phyloP scores from a whole-genome alignment of 2,329 filamentous ascomycete species.

The Microdochium bolleyi region DNA sequence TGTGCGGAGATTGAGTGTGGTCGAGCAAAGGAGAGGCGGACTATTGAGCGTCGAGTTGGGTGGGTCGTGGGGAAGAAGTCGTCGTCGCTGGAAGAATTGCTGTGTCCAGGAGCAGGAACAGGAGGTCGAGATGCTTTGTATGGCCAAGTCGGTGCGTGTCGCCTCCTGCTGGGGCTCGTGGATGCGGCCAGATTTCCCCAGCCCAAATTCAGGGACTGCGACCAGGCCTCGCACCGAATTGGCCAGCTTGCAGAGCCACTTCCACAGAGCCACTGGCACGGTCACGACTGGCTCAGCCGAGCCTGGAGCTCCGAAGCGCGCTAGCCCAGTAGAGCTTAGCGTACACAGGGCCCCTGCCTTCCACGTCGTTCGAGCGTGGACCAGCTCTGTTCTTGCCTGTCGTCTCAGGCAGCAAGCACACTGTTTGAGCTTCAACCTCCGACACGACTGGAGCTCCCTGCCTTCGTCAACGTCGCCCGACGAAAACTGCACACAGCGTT shows the following conservation, averaged over 20 bases:
- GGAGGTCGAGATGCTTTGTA: conserved; percentile 1
- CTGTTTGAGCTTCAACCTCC: background rate
- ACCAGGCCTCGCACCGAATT: background rate
- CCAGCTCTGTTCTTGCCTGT: background rate
- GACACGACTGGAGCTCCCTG: background rate
- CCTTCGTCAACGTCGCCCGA: background rate
- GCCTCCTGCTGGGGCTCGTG: background rate
- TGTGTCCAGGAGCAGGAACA: background rate
- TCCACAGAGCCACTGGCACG: background rate
- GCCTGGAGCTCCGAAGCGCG: background rate
- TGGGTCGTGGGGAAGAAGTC: conserved; percentile 3
- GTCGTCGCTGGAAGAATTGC: no score
- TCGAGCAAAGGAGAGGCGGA: conserved; percentile 1
- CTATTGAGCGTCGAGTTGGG: conserved; percentile 1
- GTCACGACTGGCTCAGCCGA: background rate
- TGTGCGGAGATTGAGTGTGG: conserved; percentile 1
- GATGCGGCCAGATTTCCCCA: conserved; percentile 11
- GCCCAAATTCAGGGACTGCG: conserved; percentile 1
- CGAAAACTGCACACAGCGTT: background rate
- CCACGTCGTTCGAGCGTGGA: background rate
- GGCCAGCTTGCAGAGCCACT: background rate
- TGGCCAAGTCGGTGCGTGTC: background rate
- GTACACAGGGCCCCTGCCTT: background rate
- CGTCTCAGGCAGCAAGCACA: conserved; percentile 1
- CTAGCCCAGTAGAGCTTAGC: background rate